Percentiles rank a stretch among this genome's conserved stretches.
phyloP scores from a whole-genome alignment of 139 green algal genomes.

The Auxenochlorella pyrenoidosa region DNA sequence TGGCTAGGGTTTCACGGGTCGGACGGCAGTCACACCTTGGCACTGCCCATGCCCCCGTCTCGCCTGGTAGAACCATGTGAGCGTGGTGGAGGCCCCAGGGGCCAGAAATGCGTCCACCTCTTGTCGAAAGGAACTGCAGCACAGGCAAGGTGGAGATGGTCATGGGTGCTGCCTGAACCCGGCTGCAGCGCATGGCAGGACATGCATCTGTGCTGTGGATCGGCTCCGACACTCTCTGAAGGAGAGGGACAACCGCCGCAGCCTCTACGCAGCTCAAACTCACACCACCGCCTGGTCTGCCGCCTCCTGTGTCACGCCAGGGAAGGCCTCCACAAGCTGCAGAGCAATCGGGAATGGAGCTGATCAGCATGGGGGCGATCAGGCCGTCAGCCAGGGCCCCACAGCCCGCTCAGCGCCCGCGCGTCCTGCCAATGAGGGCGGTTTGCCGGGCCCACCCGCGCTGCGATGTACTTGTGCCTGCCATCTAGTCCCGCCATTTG shows the following conservation, averaged over 20 bases:
- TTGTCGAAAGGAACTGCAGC: slow-evolving; percentile 59
- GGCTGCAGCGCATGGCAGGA: not conserved
- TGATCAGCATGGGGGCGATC: not conserved
- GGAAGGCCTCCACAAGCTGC: slow-evolving; percentile 10
- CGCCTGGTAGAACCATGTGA: slow-evolving; percentile 75
- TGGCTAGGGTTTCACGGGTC: not conserved
- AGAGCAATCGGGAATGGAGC: not conserved
- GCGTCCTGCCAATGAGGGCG: no score
- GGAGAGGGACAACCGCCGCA: not conserved
- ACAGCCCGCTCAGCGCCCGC: not conserved
- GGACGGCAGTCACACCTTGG: not conserved
- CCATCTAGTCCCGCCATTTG: not conserved
- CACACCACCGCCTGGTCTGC: slow-evolving; percentile 6
- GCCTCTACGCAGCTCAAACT: not conserved
- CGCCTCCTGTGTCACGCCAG: not conserved
- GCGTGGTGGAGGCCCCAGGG: slow-evolving; percentile 49
- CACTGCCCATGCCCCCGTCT: slow-evolving; percentile 30
- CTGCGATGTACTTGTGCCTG: slow-evolving; percentile 6
- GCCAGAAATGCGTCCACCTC: slow-evolving; percentile 73
- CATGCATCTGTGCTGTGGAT: no score
- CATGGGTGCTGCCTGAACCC: not conserved
- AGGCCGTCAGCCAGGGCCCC: not conserved
- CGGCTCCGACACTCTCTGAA: not conserved
- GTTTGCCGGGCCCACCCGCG: not conserved
- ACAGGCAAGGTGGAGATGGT: not conserved